Conservation (phyloP, 495 filamentous ascomycete species). For the Penicillium malachiteum region DNA sequence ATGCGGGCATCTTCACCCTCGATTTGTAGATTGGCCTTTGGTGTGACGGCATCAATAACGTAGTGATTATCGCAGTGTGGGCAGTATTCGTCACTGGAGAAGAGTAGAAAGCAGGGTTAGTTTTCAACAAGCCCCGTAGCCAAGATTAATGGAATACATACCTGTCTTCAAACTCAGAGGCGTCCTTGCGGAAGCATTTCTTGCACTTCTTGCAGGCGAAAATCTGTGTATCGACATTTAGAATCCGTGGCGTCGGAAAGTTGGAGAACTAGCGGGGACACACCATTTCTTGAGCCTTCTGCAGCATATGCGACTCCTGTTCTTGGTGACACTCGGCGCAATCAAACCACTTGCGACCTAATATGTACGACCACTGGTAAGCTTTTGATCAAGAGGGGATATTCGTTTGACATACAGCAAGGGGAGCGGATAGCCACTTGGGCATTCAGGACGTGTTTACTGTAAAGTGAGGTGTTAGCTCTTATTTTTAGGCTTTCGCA, state of each 20-base stretch:
- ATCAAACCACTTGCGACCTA: conserved; percentile 94
- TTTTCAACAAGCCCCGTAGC: not conserved
- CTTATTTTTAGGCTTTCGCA: not conserved
- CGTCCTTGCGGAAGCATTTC: conserved; percentile 95
- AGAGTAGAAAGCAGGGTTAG: not conserved
- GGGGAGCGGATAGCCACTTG: conserved; percentile 94
- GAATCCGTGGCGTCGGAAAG: not conserved
- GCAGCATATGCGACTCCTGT: conserved; percentile 68
- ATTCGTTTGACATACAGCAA: conserved; percentile 65
- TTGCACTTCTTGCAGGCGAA: conserved; percentile 99
- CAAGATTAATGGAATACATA: conserved; percentile 22
- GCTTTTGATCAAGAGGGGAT: not conserved
- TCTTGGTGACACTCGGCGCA: conserved; percentile 94
- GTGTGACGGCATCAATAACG: conserved; percentile 80
- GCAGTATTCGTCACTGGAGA: conserved; percentile 87
- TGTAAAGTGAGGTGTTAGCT: conserved; percentile 26
- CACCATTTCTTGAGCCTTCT: conserved; percentile 82
- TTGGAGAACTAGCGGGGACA: not conserved
- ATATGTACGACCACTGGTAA: not conserved
- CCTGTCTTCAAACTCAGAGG: conserved; percentile 86
- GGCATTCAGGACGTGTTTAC: conserved; percentile 98
- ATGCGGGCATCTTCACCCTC: conserved; percentile 87
- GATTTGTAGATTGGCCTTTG: conserved; percentile 74
- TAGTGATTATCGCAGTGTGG: conserved; percentile 99
- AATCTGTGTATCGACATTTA: conserved; percentile 31